These are phyloP conservation scores for Alternaria conjuncta DNA, from an alignment of 2,329 filamentous ascomycete species.

Conservation along the genomic window DNA sequence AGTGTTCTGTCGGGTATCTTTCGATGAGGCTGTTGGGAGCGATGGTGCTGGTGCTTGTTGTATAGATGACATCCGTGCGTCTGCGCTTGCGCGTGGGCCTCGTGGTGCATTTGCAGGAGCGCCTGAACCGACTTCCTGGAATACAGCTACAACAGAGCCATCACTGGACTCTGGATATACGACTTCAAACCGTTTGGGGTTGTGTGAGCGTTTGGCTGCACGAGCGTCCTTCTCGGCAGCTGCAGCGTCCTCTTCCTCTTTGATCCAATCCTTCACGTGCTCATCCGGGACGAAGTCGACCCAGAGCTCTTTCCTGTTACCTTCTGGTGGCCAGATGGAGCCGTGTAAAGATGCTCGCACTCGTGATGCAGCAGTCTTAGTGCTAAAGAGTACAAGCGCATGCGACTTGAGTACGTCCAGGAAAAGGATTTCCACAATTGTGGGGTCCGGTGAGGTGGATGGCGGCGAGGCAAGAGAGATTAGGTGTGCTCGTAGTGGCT, in stretches of 20 bases:
- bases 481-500: constrained; percentile 72
- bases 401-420: constrained; percentile 88
- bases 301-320: constrained; percentile 81
- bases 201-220: constrained; percentile 18
- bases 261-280: constrained; percentile 75
- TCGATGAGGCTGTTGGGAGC: constrained; percentile 7
- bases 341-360: constrained; percentile 79
- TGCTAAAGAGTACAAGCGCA: constrained; percentile 78
- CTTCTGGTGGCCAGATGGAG: constrained; percentile 84
- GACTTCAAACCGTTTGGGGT: constrained; percentile 41
- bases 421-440: constrained; percentile 72
- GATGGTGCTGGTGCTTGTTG: constrained; percentile 1
- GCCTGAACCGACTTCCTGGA: constrained; percentile 42
- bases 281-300: constrained; percentile 88
- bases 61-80: constrained; percentile 7
- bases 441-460: constrained; percentile 56
- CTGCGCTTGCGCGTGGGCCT: constrained; percentile 24
- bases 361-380: constrained; percentile 72
- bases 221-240: constrained; percentile 39
- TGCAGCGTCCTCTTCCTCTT: constrained; percentile 47
- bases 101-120: constrained; percentile 32
- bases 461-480: constrained; percentile 69
- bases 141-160: constrained; percentile 33
- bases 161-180: constrained; percentile 31
- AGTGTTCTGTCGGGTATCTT: constrained; percentile 29